These are phyloP conservation scores for Mycena latifolia DNA, from an alignment of 768 basidiomycete species.

Conservation along the genomic window DNA sequence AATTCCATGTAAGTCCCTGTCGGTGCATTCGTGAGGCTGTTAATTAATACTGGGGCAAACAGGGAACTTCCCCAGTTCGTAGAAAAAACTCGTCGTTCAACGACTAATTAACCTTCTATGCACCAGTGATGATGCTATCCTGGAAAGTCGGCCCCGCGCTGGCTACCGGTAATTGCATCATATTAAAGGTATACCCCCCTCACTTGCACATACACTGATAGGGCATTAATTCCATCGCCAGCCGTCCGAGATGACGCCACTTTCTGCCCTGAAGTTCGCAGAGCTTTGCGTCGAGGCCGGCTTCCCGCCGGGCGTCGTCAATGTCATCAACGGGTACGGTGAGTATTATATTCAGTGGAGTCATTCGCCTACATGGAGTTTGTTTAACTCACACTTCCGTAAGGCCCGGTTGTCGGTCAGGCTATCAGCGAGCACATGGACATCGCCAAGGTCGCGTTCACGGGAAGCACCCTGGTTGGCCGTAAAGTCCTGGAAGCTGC, in stretches of 20 bases:
- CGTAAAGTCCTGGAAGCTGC: constrained; percentile 85
- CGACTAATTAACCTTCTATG: not conserved
- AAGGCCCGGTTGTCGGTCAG: constrained; percentile 62
- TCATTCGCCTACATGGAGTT: not conserved
- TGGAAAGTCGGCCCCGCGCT: constrained; percentile 48
- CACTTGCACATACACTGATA: not conserved
- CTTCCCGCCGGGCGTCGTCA: constrained; percentile 79
- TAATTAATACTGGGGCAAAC: constrained; percentile 44
- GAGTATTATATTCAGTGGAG: constrained; percentile 40
- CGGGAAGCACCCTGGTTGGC: constrained; percentile 85
- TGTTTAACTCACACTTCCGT: not conserved
- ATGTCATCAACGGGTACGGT: constrained; percentile 77
- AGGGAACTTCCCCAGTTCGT: constrained; percentile 75
- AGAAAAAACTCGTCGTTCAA: not conserved
- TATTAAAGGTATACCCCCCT: constrained; percentile 56
- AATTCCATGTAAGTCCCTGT: constrained; percentile 44
- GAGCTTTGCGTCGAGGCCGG: constrained; percentile 74
- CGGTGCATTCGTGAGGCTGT: not conserved
- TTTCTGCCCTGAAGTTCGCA: constrained; percentile 64
- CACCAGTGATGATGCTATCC: constrained; percentile 40
- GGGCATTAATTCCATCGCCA: constrained; percentile 38
- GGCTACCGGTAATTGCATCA: constrained; percentile 67
- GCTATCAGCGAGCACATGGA: constrained; percentile 70
- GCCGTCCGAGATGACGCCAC: constrained; percentile 76
- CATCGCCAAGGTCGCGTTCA: constrained; percentile 86